Evolutionary conservation across 139 green algal species (phyloP), one percentile per base, ranked within the genome.

Genomic region (Tetradesmus obliquus): DNA sequence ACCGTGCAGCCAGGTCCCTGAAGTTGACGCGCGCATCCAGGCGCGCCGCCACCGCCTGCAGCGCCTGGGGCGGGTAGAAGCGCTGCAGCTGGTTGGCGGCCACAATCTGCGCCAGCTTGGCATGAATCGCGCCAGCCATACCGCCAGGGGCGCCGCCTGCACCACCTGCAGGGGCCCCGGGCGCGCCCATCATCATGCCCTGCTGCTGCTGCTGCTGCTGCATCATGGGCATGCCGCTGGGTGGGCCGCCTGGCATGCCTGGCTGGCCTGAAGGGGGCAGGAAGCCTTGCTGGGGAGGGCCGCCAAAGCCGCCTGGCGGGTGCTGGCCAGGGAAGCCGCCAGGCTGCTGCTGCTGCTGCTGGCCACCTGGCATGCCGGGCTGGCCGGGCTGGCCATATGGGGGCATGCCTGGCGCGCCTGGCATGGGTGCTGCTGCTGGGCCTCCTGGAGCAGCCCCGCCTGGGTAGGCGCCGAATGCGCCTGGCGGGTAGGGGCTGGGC

Each of bases 21-120:
- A 92, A 92, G 62, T 92, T 88, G 13, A 92, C 89, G 17, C 89
- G 62, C 9, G 79, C 79, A 74, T 91, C 88, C 55, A 92, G 80
- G 22, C 69, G 54, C 22, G 32, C 13, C 51, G 89, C 89, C 10
- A 92, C 10, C 6, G 81, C 89, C 17, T 83, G 66, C 62, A 92
- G 22, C 6, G 82, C 20, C 66, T 92, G 89, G 12, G 53, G 82
- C 22, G n/a, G 69, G 89, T 92, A 92, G 89, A 92, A 92, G 89
- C 89, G 89, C 89, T 92, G 82, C 62, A 92, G 82, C 62, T 82
- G 80, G 66, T 92, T 92, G 6, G 24, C 66, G 1, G 82, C 10
- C 0, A 83, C 89, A 53, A 89, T 66, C 89, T 76, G 82, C 1
- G 12, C 9, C 32, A 84, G 82, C 53, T 84, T 88, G 45, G 81